phyloP scores from a whole-genome alignment of 306 rosid genomes.

The Cercis canadensis region DNA sequence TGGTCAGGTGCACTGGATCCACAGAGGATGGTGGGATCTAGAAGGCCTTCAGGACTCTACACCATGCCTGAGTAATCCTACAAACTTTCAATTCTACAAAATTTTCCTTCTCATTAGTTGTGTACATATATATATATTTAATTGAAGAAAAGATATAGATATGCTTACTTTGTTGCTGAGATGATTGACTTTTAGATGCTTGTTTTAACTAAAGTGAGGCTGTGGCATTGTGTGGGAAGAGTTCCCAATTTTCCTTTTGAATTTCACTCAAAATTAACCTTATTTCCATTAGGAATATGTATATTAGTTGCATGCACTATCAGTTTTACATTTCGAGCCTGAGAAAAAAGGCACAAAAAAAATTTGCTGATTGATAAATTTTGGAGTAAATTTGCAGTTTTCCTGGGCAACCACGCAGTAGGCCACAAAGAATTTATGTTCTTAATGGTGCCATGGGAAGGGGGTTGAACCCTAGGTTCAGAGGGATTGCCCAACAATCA shows the following conservation, averaged over 20 bases:
- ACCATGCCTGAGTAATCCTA: slow-evolving; percentile 48
- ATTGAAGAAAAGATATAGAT: neutral
- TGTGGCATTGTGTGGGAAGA: neutral
- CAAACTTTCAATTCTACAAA: too few relatives aligned
- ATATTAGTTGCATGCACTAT: slow-evolving; percentile 22
- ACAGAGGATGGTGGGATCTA: slow-evolving; percentile 30
- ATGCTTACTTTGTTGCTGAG: too few relatives aligned
- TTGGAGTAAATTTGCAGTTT: slow-evolving; percentile 46
- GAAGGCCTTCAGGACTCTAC: slow-evolving; percentile 35
- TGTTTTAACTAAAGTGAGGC: neutral
- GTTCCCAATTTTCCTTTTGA: neutral
- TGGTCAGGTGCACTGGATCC: slow-evolving; percentile 42
- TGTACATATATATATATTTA: neutral
- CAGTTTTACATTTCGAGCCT: neutral
- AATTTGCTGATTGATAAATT: neutral
- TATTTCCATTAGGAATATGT: slow-evolving; percentile 1
- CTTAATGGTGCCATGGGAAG: slow-evolving; percentile 33
- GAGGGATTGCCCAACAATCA: slow-evolving; percentile 34
- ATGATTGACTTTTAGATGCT: neutral
- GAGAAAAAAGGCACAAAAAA: neutral
- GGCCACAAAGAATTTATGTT: slow-evolving; percentile 29
- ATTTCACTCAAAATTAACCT: neutral
- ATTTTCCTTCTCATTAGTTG: neutral
- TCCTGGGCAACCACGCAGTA: slow-evolving; percentile 29
- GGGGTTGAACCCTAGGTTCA: slow-evolving; percentile 33